Conservation (phyloP, 352 stramenopile species). For the Phytophthora colocasiae region DNA sequence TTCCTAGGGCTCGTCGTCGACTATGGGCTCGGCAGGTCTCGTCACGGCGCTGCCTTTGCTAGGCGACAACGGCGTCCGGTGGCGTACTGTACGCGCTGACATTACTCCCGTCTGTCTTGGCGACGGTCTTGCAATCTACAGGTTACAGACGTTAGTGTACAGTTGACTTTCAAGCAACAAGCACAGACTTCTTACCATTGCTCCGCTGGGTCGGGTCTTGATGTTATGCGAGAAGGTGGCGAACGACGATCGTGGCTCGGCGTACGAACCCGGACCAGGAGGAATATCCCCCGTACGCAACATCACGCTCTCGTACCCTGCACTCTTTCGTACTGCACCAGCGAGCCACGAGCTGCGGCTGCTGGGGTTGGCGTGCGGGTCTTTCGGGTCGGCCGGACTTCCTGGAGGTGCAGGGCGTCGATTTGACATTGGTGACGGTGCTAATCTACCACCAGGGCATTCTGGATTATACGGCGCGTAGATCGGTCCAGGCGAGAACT, state of each 20-base stretch:
- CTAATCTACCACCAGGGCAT: conserved; percentile 67
- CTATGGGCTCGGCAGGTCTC: conserved; percentile 27
- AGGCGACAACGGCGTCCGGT: conserved; percentile 5
- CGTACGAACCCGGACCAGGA: conserved; percentile 75
- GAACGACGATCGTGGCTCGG: conserved; percentile 76
- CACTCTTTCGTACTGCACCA: conserved; percentile 76
- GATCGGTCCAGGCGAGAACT: conserved; percentile 87
- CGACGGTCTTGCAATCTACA: conserved; percentile 32
- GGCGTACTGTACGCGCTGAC: conserved; percentile 10
- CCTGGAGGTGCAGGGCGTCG: conserved; percentile 46
- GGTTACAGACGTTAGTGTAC: conserved; percentile 20
- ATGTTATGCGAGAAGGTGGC: conserved; percentile 77
- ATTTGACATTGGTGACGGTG: conserved; percentile 51
- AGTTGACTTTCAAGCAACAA: background rate
- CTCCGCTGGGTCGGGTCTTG: conserved; percentile 41
- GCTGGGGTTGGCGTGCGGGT: conserved; percentile 80
- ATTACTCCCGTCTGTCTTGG: conserved; percentile 24
- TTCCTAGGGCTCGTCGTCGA: conserved; percentile 19
- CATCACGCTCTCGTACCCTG: conserved; percentile 78
- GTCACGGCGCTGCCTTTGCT: conserved; percentile 25
- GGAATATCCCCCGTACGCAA: conserved; percentile 75
- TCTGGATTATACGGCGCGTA: conserved; percentile 79
- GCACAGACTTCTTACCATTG: conserved; percentile 29
- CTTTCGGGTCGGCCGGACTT: conserved; percentile 56
- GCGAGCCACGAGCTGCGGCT: conserved; percentile 84